Conservation (phyloP, 495 filamentous ascomycete genomes). For the Xylaria acuta region DNA sequence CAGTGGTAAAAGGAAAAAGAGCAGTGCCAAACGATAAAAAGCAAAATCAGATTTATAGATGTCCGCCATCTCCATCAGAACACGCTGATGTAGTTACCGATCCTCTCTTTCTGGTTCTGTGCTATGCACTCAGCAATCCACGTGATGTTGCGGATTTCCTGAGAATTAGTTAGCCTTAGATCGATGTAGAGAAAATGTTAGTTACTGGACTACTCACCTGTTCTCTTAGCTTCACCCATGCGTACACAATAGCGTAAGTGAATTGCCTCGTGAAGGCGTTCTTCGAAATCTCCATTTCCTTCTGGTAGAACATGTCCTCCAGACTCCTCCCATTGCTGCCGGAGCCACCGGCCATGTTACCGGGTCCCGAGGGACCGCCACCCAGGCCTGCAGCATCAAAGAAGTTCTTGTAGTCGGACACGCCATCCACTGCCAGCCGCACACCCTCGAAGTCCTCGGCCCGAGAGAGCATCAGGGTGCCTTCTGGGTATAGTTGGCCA, state of each 20-base stretch:
- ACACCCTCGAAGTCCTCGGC: constrained; percentile 96
- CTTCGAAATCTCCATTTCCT: constrained; percentile 98
- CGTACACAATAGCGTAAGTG: constrained; percentile 92
- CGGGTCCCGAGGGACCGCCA: constrained; percentile 72
- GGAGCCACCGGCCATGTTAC: constrained; percentile 82
- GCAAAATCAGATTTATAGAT: constrained; percentile 8
- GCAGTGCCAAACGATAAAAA: constrained; percentile 13
- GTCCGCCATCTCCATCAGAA: constrained; percentile 57
- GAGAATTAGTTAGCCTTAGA: constrained; percentile 18
- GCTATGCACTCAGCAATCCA: constrained; percentile 99
- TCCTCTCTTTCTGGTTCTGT: constrained; percentile 99
- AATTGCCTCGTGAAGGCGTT: constrained; percentile 95
- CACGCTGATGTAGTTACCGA: constrained; percentile 97
- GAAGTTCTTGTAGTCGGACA: constrained; percentile 89
- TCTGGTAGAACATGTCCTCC: constrained; percentile 98
- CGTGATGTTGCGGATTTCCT: constrained; percentile 99
- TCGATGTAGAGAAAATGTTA: background rate
- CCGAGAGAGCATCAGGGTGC: constrained; percentile 90
- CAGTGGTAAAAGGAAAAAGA: constrained; percentile 20
- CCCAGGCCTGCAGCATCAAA: constrained; percentile 91
- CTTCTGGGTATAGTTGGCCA: constrained; percentile 89
- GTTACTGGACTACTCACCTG: constrained; percentile 68
- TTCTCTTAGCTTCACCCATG: constrained; percentile 96
- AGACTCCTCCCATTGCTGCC: constrained; percentile 84
- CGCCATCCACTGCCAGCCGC: constrained; percentile 86